A percentile compares a stretch with the other conserved stretches of the same genome.
Evolutionary conservation across 345 rosid species (phyloP).

Genomic region (Dovyalis caffra): DNA sequence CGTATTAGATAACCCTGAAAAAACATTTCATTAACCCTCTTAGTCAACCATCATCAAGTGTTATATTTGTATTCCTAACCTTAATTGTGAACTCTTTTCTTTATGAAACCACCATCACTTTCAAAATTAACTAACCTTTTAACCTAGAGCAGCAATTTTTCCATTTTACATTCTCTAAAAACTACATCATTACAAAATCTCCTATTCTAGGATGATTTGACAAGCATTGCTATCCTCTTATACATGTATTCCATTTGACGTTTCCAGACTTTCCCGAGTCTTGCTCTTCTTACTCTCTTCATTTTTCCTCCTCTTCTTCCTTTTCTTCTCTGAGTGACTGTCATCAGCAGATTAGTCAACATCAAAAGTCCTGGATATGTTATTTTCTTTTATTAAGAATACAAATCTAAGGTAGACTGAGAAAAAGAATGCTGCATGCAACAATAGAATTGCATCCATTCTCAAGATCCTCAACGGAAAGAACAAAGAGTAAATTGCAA

Average conservation of each 20-base stretch:
- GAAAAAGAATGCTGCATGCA: not conserved
- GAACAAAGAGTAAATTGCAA: not conserved
- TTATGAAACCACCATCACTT: not conserved
- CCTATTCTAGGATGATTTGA: not conserved
- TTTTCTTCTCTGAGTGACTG: not conserved
- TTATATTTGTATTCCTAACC: not conserved
- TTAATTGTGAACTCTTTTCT: not conserved
- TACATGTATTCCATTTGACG: not conserved
- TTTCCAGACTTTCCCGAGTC: not conserved
- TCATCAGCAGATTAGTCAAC: not conserved
- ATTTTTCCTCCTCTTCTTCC: not conserved
- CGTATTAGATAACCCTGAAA: too few relatives aligned
- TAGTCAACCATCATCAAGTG: not conserved
- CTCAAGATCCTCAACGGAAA: not conserved
- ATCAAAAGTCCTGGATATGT: not conserved
- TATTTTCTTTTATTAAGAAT: not conserved
- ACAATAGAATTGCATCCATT: not conserved
- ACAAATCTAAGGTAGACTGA: not conserved
- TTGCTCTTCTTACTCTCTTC: not conserved
- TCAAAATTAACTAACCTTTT: not conserved
- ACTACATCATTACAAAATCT: not conserved
- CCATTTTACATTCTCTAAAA: not conserved
- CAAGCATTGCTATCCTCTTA: not conserved
- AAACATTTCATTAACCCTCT: too few relatives aligned
- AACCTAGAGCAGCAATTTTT: not conserved